Percentiles rank a stretch among this genome's conserved stretches.
Conservation (phyloP, 371 early-diverging fungal genomes). For the Quaeritorhiza haematococci region DNA sequence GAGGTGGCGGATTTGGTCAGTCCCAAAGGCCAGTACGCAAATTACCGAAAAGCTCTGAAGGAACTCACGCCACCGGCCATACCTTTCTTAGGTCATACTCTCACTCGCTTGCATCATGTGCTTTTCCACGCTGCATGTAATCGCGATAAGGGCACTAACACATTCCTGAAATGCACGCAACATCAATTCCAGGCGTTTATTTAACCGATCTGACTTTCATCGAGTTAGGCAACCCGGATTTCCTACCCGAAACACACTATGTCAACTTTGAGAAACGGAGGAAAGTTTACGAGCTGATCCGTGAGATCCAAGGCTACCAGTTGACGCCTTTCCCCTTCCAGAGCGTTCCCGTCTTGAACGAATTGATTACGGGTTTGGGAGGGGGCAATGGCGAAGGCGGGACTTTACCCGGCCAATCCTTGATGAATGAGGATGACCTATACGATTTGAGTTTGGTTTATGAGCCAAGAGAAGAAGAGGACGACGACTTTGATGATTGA, state of each 20-base stretch:
- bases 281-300: conserved; percentile 37
- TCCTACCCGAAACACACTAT: conserved; percentile 36
- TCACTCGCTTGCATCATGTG: background rate
- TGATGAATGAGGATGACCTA: conserved; percentile 35
- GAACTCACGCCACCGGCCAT: conserved; percentile 34
- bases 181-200: conserved; percentile 34
- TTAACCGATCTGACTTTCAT: conserved; percentile 52
- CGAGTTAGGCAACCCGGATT: conserved; percentile 50
- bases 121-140: background rate
- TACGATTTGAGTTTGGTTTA: conserved; percentile 26
- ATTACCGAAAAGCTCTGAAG: conserved; percentile 46
- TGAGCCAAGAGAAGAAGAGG: conserved; percentile 39
- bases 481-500: conserved; percentile 18
- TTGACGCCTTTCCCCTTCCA: conserved; percentile 15
- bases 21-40: conserved; percentile 49
- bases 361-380: conserved; percentile 20
- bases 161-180: conserved; percentile 4
- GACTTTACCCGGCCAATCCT: conserved; percentile 8
- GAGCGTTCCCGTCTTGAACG: conserved; percentile 22
- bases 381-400: conserved; percentile 5
- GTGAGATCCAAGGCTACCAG: conserved; percentile 40
- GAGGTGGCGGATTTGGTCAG: conserved; percentile 35
- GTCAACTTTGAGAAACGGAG: conserved; percentile 56
- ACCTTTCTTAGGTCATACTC: conserved; percentile 43
- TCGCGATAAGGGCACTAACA: background rate